These are phyloP conservation scores for Cladosporium sp. DNA, from an alignment of 2,329 filamentous ascomycete species.

Conservation along the genomic window DNA sequence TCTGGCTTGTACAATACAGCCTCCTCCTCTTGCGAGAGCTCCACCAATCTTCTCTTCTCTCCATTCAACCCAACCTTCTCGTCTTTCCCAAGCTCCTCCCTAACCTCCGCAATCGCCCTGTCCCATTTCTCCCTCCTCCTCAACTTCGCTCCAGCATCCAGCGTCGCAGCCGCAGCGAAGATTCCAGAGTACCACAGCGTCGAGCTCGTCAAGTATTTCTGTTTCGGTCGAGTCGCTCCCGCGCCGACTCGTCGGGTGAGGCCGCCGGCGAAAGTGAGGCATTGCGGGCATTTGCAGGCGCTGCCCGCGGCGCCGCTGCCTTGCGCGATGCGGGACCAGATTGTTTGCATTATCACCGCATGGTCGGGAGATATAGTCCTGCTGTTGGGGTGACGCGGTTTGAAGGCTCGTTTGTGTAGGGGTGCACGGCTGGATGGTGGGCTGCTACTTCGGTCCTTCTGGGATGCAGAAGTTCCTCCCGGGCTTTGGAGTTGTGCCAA, in stretches of 20 bases:
- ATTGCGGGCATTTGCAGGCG: conserved; percentile 64
- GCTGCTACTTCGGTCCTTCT: not conserved
- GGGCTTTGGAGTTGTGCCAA: no score
- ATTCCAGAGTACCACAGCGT: conserved; percentile 69
- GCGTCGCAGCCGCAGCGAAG: conserved; percentile 63
- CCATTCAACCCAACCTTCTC: conserved; percentile 30
- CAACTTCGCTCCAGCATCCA: conserved; percentile 62
- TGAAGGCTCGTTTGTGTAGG: not conserved
- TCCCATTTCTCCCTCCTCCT: conserved; percentile 62
- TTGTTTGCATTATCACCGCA: conserved; percentile 59
- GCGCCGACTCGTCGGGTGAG: conserved; percentile 55
- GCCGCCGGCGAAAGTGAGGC: conserved; percentile 50
- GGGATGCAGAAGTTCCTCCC: not conserved
- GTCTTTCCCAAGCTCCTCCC: conserved; percentile 47
- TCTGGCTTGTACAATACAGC: not conserved
- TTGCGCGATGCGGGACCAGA: conserved; percentile 68
- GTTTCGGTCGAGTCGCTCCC: conserved; percentile 52
- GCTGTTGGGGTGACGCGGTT: not conserved
- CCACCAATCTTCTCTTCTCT: not conserved
- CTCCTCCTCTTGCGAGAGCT: conserved; percentile 11
- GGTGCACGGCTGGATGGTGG: not conserved
- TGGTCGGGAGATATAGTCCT: conserved; percentile 8
- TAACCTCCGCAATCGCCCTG: conserved; percentile 57
- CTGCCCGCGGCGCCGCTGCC: conserved; percentile 34
- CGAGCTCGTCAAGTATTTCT: conserved; percentile 51